Base-by-base conservation (phyloP, 1,284 basidiomycete species). In the Ganoderma lucidum region DNA sequence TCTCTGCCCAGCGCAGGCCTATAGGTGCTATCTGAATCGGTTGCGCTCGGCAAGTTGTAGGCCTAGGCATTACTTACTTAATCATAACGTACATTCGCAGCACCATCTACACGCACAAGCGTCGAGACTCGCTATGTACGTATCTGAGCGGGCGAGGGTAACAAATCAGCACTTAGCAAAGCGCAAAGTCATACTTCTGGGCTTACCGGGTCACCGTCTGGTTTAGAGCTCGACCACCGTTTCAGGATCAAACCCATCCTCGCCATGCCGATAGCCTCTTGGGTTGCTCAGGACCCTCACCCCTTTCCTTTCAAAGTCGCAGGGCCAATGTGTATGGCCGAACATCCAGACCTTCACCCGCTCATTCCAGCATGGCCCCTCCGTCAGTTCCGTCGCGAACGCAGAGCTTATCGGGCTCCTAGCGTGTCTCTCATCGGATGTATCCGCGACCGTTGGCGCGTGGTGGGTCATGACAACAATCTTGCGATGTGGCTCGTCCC, bases 261-360 rank as follows among this genome's bases (percentile, higher is more conserved):
- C 61, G 4, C 74, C 76, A n/a, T 70, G 66, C 44, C 71, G 71
- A 65, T 80, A 79, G 12, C 81, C 82, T 30, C 80, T 74, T 69
- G 81, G 81, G 68, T 83, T 83, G 65, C 79, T 79, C 32, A 80
- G 69, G 15, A 83, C 79, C 64, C 82, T 72, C 2, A 81, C 76
- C 0, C 78, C 80, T 8, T 77, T 67, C 61, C 73, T 69, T 61
- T 74, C 75, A 65, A 83, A 81, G 71, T 83, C 82, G 68, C 81
- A 83, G 41, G 73, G 75, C 78, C 78, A 81, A 62, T 83, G 81
- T 8, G 83, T 83, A 66, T 83, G 82, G 8, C 83, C 83, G 69
- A 81, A 83, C 37, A 78, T 79, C 82, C 83, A 84, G 23, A 81
- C 23, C 41, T 64, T 69, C n/a, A 67, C 63, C 56, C 58, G 67